Evolutionary conservation across 257 asterid species (phyloP), one percentile per base, ranked within the genome.

Genomic region (Solanum dulcamara): DNA sequence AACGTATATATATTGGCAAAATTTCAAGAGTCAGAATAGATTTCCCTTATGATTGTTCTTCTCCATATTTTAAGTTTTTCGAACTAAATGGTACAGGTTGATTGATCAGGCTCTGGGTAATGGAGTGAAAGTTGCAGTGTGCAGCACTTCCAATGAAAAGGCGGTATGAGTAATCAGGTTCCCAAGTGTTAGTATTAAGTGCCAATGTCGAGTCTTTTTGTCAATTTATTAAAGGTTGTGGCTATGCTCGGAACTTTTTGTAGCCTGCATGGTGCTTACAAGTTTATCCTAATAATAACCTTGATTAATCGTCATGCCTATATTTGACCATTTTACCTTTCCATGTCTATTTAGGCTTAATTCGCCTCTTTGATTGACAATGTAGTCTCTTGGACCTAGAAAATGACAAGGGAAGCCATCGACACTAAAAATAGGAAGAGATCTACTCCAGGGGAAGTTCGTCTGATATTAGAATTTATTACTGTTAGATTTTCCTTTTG

Each of bases 121-220:
- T 55, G 97, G 93, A 83, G 93, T 96, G 50, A 92, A 92, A 82
- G 99, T 96, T 88, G 99, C 98, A 84, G 98, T 96, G 3, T 96
- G 99, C 94, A 96, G 99, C 91, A 96, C 99, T 75, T 96, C 99
- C 57, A 96, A 96, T 88, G 99, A 96, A 92, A 96, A 96, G 96
- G 98, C 99, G 98, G 99, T 96, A 96, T 92, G 99, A 89, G 84
- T 86, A 74, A 88, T 83, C 96, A 89, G 93, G 94, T 90, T 91
- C 91, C 81, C 84, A 81, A 48, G 88, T 85, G 88, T 86, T 72
- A 28, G 81, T 84, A 85, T 74, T 68, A 77, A 80, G 81, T 59
- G 64, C 35, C 46, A 37, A 48, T 83, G 28, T 22, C 5, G 80
- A 48, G 50, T 38, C 48, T 75, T 62, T 62, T 72, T 8, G 40